Percentiles rank a stretch among this genome's conserved stretches.
Conservation (phyloP, 225 moss, liverwort and hornwort species). For the Sphagnum tenellum region DNA sequence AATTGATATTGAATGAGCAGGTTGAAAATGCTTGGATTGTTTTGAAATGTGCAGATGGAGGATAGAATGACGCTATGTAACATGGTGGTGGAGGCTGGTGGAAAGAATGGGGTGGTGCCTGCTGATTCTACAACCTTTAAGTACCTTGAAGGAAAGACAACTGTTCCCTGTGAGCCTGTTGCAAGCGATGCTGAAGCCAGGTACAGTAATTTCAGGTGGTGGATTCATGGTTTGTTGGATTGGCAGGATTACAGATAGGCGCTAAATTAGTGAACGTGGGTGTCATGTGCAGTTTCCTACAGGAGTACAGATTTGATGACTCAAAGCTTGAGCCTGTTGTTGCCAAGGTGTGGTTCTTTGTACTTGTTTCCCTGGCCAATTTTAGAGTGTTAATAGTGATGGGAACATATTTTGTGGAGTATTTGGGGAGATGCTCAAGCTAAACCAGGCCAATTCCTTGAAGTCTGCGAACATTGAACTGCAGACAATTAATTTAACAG, state of each 20-base stretch:
- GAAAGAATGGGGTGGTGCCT: conserved; percentile 94
- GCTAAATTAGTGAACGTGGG: no score
- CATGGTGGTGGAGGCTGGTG: conserved; percentile 97
- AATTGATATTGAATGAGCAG: no score
- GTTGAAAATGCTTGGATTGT: no score
- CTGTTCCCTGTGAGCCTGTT: conserved; percentile 56
- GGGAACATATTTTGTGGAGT: no score
- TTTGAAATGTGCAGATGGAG: conserved; percentile 69
- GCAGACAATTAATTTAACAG: no score
- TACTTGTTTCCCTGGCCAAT: neutral
- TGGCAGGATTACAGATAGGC: no score
- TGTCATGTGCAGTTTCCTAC: conserved; percentile 43
- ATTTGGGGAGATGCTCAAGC: no score
- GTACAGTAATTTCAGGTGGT: no score
- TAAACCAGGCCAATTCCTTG: no score
- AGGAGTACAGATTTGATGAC: conserved; percentile 89
- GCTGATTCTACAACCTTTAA: conserved; percentile 80
- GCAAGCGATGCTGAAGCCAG: conserved; percentile 74
- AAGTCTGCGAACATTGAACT: no score
- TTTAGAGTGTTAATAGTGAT: no score
- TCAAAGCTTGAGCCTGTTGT: conserved; percentile 92
- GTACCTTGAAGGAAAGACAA: conserved; percentile 90
- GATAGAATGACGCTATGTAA: conserved; percentile 97
- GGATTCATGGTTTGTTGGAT: no score
- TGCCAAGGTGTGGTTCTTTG: conserved; percentile 54